Base-by-base conservation (phyloP, 108 stramenopile species). In the Licmophora abbreviata region DNA sequence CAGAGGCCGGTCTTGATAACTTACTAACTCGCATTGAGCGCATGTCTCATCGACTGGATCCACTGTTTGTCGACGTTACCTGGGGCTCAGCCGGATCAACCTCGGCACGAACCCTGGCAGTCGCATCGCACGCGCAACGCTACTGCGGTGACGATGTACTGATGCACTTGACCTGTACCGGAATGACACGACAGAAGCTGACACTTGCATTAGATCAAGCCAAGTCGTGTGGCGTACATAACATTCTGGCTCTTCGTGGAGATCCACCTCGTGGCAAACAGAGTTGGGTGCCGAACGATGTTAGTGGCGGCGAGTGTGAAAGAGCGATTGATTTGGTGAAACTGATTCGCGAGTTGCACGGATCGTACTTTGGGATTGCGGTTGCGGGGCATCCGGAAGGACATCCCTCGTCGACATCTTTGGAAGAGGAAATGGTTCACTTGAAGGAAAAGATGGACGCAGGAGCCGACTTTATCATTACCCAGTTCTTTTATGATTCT, bases 341-440 rank as follows among this genome's bases (percentile, higher is more conserved):
- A 45, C 74, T 98, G 14, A 95, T 96, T 35, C 67, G 90, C 35
- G 69, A 78, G 33, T 54, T 83, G 63, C 84, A 95, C 73, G 97
- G 95, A 20, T 79, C 93, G 56, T 92, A 93, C 58, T 98, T 98
- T 59, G 74, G 95, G 33, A 77, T 98, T 41, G 97, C 80, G 10
- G 87, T 96, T 14, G 97, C 92, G 3, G 97, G 92, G 44, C 94
- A 96, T 69, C 97, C 97, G 2, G 95, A 98, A 59, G 88, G 84
- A 0, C 95, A 98, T 81, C 82, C 88, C 2, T 85, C 89, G 24
- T 77, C 76, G 32, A 45, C 23, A 28, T 64, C 47, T 40, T 33
- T 57, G 10, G 76, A 81, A 31, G 69, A 71, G 25, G 94, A 97
- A 63, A 56, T 97, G 57, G 29, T 42, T 48, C 88, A 92, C 65